A percentile compares a stretch with the other conserved stretches of the same genome.
Evolutionary conservation across 768 basidiomycete genomes (phyloP).

Genomic region (Xerocomellus dryophilus): DNA sequence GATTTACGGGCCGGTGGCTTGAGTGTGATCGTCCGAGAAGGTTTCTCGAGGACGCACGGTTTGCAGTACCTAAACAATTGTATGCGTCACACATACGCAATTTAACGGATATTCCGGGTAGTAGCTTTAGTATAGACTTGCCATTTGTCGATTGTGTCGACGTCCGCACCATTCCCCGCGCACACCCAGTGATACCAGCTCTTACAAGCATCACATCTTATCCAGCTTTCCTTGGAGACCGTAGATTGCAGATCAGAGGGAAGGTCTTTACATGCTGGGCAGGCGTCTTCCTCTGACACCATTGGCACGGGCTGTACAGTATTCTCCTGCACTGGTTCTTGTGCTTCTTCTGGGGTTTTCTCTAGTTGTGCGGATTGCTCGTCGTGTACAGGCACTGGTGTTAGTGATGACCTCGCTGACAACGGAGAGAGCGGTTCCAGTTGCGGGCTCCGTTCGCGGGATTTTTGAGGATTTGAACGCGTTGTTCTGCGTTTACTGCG

Average conservation of each 20-base stretch:
- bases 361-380: slow-evolving; percentile 14
- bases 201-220: slow-evolving; percentile 78
- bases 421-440: slow-evolving; percentile 31
- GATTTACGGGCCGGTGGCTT: slow-evolving; percentile 83
- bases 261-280: slow-evolving; percentile 51
- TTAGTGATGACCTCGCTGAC: slow-evolving; percentile 31
- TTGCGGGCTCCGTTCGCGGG: slow-evolving; percentile 33
- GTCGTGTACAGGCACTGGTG: slow-evolving; percentile 24
- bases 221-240: slow-evolving; percentile 72
- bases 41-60: slow-evolving; percentile 56
- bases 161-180: slow-evolving; percentile 61
- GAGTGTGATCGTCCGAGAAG: slow-evolving; percentile 62
- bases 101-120: slow-evolving; percentile 9
- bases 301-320: slow-evolving; percentile 7
- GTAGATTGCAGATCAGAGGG: slow-evolving; percentile 29
- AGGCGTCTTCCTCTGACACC: slow-evolving; percentile 33
- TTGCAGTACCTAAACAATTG: slow-evolving; percentile 60
- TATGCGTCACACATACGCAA: slow-evolving; percentile 19
- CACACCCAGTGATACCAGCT: slow-evolving; percentile 85
- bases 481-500: slow-evolving; percentile 43
- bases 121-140: slow-evolving; percentile 34
- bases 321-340: slow-evolving; percentile 12
- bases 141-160: slow-evolving; percentile 77
- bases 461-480: slow-evolving; percentile 37
- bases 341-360: slow-evolving; percentile 15